Evolutionary conservation across 2,329 filamentous ascomycete genomes (phyloP).

Genomic region (Alternaria solani): DNA sequence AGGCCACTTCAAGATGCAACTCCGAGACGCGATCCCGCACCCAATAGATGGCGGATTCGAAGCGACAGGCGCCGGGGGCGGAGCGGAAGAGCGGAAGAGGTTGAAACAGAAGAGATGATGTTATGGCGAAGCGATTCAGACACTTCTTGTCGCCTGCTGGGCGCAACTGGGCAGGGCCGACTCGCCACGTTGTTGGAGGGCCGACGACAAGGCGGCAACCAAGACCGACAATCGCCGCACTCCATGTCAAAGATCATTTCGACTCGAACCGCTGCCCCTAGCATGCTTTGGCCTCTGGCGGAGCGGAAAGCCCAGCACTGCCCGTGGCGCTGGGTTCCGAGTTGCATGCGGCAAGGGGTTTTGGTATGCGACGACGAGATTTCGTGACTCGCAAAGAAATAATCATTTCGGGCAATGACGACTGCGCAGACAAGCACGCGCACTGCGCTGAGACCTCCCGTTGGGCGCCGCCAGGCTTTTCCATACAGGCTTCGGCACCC

Average conservation of each 20-base stretch:
- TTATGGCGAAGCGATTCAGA: background rate
- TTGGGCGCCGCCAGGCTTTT: slow-evolving; percentile 7
- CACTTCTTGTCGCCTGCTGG: slow-evolving; percentile 3
- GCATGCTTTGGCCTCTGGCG: slow-evolving; percentile 3
- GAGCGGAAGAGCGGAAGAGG: slow-evolving; percentile 11
- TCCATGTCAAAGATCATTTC: slow-evolving; percentile 4
- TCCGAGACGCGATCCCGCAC: slow-evolving; percentile 8
- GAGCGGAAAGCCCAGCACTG: slow-evolving; percentile 9
- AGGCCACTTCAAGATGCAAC: slow-evolving; percentile 18
- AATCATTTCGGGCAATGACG: background rate
- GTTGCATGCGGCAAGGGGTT: slow-evolving; percentile 3
- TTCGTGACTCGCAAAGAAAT: background rate
- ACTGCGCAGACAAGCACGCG: background rate
- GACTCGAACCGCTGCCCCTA: background rate
- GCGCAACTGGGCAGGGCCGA: slow-evolving; percentile 2
- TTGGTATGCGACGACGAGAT: background rate
- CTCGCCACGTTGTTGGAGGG: slow-evolving; percentile 3
- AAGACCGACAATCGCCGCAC: background rate
- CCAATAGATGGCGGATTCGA: slow-evolving; percentile 2
- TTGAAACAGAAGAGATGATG: background rate
- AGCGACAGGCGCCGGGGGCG: slow-evolving; percentile 4
- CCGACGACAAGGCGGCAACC: slow-evolving; percentile 5
- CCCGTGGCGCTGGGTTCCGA: slow-evolving; percentile 4
- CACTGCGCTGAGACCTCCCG: background rate
- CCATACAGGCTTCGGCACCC: background rate